Base-by-base conservation (phyloP, 768 basidiomycete species). In the Psilocybe sp. region DNA sequence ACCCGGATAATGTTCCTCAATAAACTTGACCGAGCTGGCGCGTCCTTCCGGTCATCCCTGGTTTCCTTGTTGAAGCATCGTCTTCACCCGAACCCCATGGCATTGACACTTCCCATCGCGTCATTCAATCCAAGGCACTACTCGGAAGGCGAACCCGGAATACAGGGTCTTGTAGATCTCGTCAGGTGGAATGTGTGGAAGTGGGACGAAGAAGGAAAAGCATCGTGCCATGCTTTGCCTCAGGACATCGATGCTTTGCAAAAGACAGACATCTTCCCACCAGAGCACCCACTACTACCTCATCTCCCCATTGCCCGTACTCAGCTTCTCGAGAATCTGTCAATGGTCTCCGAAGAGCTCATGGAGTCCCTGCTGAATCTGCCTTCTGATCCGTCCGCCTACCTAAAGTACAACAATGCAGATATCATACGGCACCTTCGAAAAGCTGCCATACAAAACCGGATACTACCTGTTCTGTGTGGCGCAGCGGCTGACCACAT, bases 11-110 rank as follows among this genome's bases (percentile, higher is more conserved):
- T 93, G 57, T 92, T 93, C 66, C 66, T 93, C 50, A 94, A 94
- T 72, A 94, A 94, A 64, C 76, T 93, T 40, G 92, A 94, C 65
- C 82, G 92, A 43, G 80, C 92, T 20, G 92, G 92, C 33, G 88
- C 92, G 4, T 92, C 89, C 1, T 84, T 91, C 60, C 75, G 74
- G 50, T 75, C 80, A 4, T 90, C 91, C 0, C 56, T 92, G 5
- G 57, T 75, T n/a, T 93, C 92, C 23, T 68, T 92, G 33, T 73
- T 92, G 10, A 68, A 77, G n/a, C 80, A 92, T 64, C 76, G 82
- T 34, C 74, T 94, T 35, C 92, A 94, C 59, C 79, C 82, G 2
- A 81, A 82, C 45, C 92, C 92, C 1, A 71, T 87, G 63, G 66
- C 76, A 10, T 67, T 94, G 11, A 77, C 81, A 4, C 74, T 94